Evolutionary conservation across 306 rosid species (phyloP), one percentile per base, ranked within the genome.

Genomic region (Pyrus betulifolia): DNA sequence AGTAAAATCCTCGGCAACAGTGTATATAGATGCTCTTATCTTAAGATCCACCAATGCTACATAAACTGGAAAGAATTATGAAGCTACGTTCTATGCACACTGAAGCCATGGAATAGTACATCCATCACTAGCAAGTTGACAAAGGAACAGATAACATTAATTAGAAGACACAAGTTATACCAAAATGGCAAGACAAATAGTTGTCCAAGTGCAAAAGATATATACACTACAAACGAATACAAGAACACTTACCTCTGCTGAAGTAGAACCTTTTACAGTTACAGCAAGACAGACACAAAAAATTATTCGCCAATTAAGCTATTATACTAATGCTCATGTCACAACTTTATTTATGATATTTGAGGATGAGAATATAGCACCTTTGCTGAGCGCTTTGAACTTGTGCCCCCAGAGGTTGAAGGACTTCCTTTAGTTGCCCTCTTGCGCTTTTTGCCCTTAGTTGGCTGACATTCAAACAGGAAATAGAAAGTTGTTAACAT

Each of bases 391-490:
- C 89, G 88, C 85, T 87, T 89, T 77, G 94, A 83, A 67, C 81
- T 79, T 75, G 77, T 69, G 59, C 55, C 76, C 74, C 93, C 88
- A 74, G 93, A 84, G 65, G 81, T 70, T 66, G 97, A 80, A 46
- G 91, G 83, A 76, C 92, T 84, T 67, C 85, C 86, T 80, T 86
- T 89, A 13, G 77, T 83, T 46, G 54, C 68, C 61, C 93, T 88
- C 87, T 86, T 88, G 67, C 98, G 99, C 79, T 92, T 95, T 70
- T 75, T 83, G 46, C 93, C 91, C 85, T 82, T 88, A 72, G 64
- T 86, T 30, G 96, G 84, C 97, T 91, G 84, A 64, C 66, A 81
- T 28, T 49, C 57, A 83, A 68, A 70, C 28, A 70, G 66, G 70
- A 63, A 59, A 74, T 15, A 5, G 23, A 80, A 58, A 59, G 19